Conservation (phyloP, 441 rosid species). For the Macaranga tanarius region DNA sequence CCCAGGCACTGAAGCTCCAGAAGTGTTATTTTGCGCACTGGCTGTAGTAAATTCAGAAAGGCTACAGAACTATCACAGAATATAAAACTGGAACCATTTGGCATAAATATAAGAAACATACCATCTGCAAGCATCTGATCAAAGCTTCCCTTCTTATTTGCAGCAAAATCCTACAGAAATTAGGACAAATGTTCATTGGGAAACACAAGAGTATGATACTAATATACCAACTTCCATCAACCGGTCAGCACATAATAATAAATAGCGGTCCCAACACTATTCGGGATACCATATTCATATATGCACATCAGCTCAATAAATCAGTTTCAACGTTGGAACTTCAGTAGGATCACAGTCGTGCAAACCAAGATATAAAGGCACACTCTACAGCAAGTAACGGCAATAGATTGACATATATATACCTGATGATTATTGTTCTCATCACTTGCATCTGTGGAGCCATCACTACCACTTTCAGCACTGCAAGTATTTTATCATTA, state of each 20-base stretch:
- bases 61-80: constrained; percentile 16
- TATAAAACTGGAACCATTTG: constrained; percentile 1
- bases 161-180: constrained; percentile 51
- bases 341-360: not conserved
- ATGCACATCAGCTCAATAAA: not conserved
- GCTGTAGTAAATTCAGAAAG: constrained; percentile 40
- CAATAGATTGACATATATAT: constrained; percentile 20
- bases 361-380: not conserved
- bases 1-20: constrained; percentile 54
- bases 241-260: not conserved
- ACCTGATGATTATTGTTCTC: constrained; percentile 79
- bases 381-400: not conserved
- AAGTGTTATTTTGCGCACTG: constrained; percentile 55
- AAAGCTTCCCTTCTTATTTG: constrained; percentile 65
- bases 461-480: constrained; percentile 88
- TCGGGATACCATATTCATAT: not conserved
- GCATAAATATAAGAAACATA: constrained; percentile 24
- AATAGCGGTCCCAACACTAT: not conserved
- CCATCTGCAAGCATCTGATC: constrained; percentile 91
- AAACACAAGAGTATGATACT: not conserved
- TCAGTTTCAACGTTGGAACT: not conserved
- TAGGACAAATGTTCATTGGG: constrained; percentile 6
- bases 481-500: constrained; percentile 37
- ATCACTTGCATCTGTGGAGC: constrained; percentile 84
- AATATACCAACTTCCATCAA: not conserved